Conservation (phyloP, 1,284 basidiomycete genomes). For the Cryptococcus hybrid region DNA sequence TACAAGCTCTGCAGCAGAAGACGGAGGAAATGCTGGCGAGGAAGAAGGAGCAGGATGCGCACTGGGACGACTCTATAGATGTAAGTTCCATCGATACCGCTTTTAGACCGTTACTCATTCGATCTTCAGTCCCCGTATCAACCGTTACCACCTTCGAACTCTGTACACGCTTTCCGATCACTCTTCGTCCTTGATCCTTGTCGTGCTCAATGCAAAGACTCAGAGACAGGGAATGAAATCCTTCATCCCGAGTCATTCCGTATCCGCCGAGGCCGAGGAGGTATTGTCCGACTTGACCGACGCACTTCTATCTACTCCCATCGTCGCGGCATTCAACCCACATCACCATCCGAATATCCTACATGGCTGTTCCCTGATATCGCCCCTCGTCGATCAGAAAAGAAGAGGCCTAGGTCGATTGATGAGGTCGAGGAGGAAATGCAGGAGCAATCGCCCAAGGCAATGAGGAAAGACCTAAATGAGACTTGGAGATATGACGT, state of each 20-base stretch:
- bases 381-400: slow-evolving; percentile 10
- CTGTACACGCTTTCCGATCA: slow-evolving; percentile 48
- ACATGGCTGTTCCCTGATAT: slow-evolving; percentile 38
- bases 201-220: slow-evolving; percentile 31
- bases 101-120: slow-evolving; percentile 20
- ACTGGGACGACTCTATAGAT: slow-evolving; percentile 84
- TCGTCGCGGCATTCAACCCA: slow-evolving; percentile 23
- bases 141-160: slow-evolving; percentile 56
- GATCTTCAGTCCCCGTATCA: slow-evolving; percentile 61
- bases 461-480: slow-evolving; percentile 32
- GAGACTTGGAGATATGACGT: slow-evolving; percentile 47
- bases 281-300: slow-evolving; percentile 74
- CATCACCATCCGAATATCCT: slow-evolving; percentile 18
- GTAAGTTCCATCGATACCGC: slow-evolving; percentile 51
- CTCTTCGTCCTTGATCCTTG: slow-evolving; percentile 42
- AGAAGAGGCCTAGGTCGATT: slow-evolving; percentile 32
- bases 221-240: slow-evolving; percentile 21
- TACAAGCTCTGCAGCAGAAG: slow-evolving; percentile 60
- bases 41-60: slow-evolving; percentile 64
- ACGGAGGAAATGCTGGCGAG: slow-evolving; percentile 66
- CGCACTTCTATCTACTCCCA: slow-evolving; percentile 50
- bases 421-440: slow-evolving; percentile 28
- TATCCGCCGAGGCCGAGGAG: slow-evolving; percentile 74
- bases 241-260: slow-evolving; percentile 57
- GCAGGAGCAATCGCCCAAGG: slow-evolving; percentile 8